phyloP scores from a whole-genome alignment of 2,329 filamentous ascomycete species.

The Akanthomyces muscarius region DNA sequence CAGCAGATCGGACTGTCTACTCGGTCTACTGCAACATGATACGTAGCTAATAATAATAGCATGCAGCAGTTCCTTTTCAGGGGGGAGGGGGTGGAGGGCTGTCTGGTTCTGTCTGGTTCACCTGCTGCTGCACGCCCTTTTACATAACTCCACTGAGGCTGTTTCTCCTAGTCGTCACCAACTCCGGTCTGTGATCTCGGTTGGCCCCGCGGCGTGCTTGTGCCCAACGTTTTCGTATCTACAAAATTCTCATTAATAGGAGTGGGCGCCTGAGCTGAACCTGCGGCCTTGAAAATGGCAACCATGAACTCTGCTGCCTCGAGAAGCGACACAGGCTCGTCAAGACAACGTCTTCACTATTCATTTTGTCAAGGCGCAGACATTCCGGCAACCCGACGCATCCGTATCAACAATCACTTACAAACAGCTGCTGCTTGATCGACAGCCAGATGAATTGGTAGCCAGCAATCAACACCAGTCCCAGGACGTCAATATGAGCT shows the following conservation, averaged over 20 bases:
- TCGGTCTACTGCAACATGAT: neutral
- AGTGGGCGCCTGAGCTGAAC: neutral
- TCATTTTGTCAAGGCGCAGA: neutral
- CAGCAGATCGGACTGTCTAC: neutral
- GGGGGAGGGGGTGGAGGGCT: slow-evolving; percentile 9
- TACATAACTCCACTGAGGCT: slow-evolving; percentile 15
- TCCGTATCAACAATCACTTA: neutral
- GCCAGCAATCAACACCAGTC: neutral
- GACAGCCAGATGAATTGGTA: neutral
- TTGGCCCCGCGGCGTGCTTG: slow-evolving; percentile 12
- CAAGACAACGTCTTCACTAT: neutral
- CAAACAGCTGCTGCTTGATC: neutral
- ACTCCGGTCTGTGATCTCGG: slow-evolving; percentile 15
- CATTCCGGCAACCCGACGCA: neutral
- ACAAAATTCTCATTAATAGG: slow-evolving; percentile 8
- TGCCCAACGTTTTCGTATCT: neutral
- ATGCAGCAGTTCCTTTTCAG: neutral
- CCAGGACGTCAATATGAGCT: neutral
- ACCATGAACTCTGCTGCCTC: neutral
- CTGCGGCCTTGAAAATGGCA: neutral
- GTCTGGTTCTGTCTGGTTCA: neutral
- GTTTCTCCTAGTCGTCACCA: slow-evolving; percentile 1
- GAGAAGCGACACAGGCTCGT: neutral
- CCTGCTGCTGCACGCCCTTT: slow-evolving; percentile 6
- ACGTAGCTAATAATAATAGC: neutral